Conservation (phyloP, 2,329 filamentous ascomycete species). For the Alternaria rosae region DNA sequence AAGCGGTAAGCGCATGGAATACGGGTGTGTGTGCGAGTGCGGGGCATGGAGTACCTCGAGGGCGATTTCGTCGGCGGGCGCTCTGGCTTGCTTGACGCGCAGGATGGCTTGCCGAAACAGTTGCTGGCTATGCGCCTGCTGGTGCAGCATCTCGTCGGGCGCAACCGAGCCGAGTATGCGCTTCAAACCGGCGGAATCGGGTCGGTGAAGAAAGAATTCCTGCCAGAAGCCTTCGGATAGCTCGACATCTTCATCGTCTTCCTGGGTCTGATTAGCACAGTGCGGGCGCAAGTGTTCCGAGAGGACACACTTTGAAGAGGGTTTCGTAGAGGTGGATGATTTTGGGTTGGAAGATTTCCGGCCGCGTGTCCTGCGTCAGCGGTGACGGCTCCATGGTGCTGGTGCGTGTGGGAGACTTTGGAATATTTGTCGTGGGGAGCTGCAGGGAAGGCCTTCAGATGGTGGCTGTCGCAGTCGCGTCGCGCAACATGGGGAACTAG, state of each 20-base stretch:
- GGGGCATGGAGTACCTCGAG: constrained; percentile 73
- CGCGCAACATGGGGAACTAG: constrained; percentile 5
- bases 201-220: constrained; percentile 90
- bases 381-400: constrained; percentile 89
- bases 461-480: constrained; percentile 3
- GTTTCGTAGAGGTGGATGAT: constrained; percentile 88
- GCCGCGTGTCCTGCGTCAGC: constrained; percentile 88
- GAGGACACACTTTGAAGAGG: constrained; percentile 68
- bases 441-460: background rate
- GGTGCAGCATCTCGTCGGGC: constrained; percentile 76
- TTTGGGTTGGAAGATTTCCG: constrained; percentile 92
- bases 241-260: constrained; percentile 66
- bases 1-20: constrained; percentile 53
- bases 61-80: constrained; percentile 75
- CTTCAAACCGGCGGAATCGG: constrained; percentile 74
- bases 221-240: constrained; percentile 92
- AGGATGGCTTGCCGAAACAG: constrained; percentile 78
- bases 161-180: constrained; percentile 73
- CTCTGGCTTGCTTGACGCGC: constrained; percentile 68
- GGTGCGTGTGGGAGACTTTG: background rate
- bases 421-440: background rate
- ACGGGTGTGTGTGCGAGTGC: background rate
- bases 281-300: background rate
- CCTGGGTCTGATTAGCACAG: constrained; percentile 49
- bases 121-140: constrained; percentile 77